A percentile compares a stretch with the other conserved stretches of the same genome.
These are phyloP conservation scores for Claviceps cyperi DNA, from an alignment of 2,329 filamentous ascomycete genomes.

Conservation along the genomic window DNA sequence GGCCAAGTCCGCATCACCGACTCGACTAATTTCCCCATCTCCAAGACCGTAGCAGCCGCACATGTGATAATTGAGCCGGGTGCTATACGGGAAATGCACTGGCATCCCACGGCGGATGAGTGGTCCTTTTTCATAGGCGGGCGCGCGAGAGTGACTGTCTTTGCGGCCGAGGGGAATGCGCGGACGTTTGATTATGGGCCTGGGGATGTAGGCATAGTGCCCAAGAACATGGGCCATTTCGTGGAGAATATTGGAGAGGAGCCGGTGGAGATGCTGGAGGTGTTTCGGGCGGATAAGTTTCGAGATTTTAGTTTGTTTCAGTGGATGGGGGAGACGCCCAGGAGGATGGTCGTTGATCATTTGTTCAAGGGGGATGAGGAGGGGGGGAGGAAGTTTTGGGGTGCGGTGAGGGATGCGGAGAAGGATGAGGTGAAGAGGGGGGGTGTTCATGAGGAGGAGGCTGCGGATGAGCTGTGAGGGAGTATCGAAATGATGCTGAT, in stretches of 20 bases:
- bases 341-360: constrained; percentile 50
- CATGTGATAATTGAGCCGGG: constrained; percentile 58
- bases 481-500: too few species aligned
- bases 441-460: too few species aligned
- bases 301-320: constrained; percentile 60
- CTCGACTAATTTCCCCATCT: constrained; percentile 61
- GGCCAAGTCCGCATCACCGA: constrained; percentile 62
- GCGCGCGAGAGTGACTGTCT: constrained; percentile 59
- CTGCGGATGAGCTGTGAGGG: too few species aligned
- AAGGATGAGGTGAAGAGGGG: constrained; percentile 34
- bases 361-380: constrained; percentile 48
- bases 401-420: constrained; percentile 44
- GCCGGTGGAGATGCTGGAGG: constrained; percentile 60
- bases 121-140: constrained; percentile 70
- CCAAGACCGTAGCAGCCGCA: constrained; percentile 58
- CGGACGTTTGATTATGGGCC: constrained; percentile 63
- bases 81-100: constrained; percentile 66
- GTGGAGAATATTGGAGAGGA: constrained; percentile 72
- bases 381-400: constrained; percentile 46
- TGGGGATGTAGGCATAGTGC: constrained; percentile 66
- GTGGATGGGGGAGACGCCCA: constrained; percentile 61
- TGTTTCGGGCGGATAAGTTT: constrained; percentile 59
- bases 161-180: constrained; percentile 52
- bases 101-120: constrained; percentile 67
- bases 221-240: constrained; percentile 65